These are phyloP conservation scores for Sisymbrium irio DNA, from an alignment of 345 rosid species.

Conservation along the genomic window DNA sequence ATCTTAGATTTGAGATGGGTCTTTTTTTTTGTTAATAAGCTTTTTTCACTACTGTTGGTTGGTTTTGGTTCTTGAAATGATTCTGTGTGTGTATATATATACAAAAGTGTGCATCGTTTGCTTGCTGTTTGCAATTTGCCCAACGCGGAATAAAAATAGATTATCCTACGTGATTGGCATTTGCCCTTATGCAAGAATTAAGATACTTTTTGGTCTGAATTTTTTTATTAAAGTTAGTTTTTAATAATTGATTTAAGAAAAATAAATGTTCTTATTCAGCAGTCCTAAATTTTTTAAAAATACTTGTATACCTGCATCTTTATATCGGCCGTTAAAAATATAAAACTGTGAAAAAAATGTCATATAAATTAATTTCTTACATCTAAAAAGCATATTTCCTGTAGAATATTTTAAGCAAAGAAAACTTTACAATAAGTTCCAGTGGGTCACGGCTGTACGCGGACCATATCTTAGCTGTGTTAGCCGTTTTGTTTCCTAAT, in stretches of 20 bases:
- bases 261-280: neutral
- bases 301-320: neutral
- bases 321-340: neutral
- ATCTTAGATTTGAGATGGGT: neutral
- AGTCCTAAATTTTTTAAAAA: neutral
- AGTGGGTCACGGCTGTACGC: slow-evolving; percentile 8
- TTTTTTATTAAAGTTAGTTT: neutral
- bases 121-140: slow-evolving; percentile 31
- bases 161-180: slow-evolving; percentile 19
- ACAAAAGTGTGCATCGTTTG: slow-evolving; percentile 26
- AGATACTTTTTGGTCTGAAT: neutral
- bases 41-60: slow-evolving; percentile 3
- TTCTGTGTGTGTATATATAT: slow-evolving; percentile 8
- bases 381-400: neutral
- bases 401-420: neutral
- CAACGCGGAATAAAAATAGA: slow-evolving; percentile 26
- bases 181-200: slow-evolving; percentile 10
- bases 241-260: neutral
- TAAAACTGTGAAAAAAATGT: neutral
- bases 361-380: neutral
- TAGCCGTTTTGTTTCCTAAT: slow-evolving; percentile 8
- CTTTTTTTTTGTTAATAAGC: neutral
- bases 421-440: slow-evolving; percentile 7
- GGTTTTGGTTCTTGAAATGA: slow-evolving; percentile 24
- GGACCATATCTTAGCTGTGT: slow-evolving; percentile 4